These are phyloP conservation scores for Cystobasidium tubakii DNA, from an alignment of 768 basidiomycete species.

Conservation along the genomic window DNA sequence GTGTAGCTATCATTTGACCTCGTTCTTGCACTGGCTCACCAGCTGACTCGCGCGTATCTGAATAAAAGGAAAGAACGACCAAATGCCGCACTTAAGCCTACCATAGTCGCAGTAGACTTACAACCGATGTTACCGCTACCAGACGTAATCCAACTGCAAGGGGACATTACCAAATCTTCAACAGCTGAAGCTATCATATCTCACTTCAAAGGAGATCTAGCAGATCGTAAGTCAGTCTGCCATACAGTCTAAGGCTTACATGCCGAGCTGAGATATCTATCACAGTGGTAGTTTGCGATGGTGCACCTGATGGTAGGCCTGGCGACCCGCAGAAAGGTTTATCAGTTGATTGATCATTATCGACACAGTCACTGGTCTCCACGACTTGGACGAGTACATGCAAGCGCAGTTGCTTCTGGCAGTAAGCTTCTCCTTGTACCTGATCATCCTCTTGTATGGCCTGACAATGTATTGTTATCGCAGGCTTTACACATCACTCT, in stretches of 20 bases:
- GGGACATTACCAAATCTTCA: constrained; percentile 52
- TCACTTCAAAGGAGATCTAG: constrained; percentile 50
- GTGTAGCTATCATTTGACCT: constrained; percentile 41
- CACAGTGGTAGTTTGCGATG: constrained; percentile 53
- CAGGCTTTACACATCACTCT: constrained; percentile 52
- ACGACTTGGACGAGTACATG: constrained; percentile 54
- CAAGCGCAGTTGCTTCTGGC: constrained; percentile 53
- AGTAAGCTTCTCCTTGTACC: constrained; percentile 42
- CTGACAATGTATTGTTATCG: not conserved
- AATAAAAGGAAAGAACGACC: constrained; percentile 34
- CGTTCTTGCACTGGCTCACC: too few species aligned
- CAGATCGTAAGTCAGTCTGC: constrained; percentile 44
- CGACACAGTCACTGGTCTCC: constrained; percentile 53
- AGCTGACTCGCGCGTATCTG: not conserved
- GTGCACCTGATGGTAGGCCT: constrained; percentile 52
- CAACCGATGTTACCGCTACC: constrained; percentile 51
- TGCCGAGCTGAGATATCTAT: not conserved
- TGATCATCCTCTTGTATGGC: too few species aligned
- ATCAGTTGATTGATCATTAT: not conserved
- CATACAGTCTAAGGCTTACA: not conserved
- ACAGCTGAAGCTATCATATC: constrained; percentile 51
- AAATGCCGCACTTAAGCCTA: constrained; percentile 34
- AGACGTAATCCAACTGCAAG: constrained; percentile 51
- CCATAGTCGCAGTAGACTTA: constrained; percentile 49
- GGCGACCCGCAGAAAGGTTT: not conserved